Evolutionary conservation across 2,329 filamentous ascomycete genomes (phyloP).

Genomic region (Volutella citrinella): DNA sequence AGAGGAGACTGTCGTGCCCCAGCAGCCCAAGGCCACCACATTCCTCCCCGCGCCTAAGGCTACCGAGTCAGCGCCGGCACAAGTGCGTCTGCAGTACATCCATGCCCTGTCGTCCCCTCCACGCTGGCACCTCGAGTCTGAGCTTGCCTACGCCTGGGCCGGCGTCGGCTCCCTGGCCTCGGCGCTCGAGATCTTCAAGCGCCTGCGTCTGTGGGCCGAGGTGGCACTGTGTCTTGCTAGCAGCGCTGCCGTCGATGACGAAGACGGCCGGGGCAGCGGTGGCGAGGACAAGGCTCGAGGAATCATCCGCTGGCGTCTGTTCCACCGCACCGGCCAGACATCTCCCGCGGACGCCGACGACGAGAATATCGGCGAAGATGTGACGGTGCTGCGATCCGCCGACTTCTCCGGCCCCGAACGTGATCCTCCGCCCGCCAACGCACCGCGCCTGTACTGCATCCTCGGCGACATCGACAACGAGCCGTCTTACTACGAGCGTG

Average conservation of each 20-base stretch:
- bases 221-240: slow-evolving; percentile 83
- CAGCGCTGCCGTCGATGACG: slow-evolving; percentile 55
- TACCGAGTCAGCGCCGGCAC: slow-evolving; percentile 73
- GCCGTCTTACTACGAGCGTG: slow-evolving; percentile 72
- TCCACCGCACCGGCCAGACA: slow-evolving; percentile 53
- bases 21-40: slow-evolving; percentile 55
- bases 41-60: slow-evolving; percentile 78
- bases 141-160: slow-evolving; percentile 91
- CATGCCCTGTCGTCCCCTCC: slow-evolving; percentile 81
- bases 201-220: slow-evolving; percentile 91
- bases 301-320: slow-evolving; percentile 76
- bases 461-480: slow-evolving; percentile 84
- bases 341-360: slow-evolving; percentile 43
- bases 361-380: slow-evolving; percentile 48
- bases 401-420: slow-evolving; percentile 60
- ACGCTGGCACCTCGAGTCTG: slow-evolving; percentile 90
- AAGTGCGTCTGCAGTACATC: slow-evolving; percentile 76
- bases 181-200: slow-evolving; percentile 92
- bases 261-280: slow-evolving; percentile 50
- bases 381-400: slow-evolving; percentile 52
- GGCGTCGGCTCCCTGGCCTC: slow-evolving; percentile 82
- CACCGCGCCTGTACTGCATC: slow-evolving; percentile 87
- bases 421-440: slow-evolving; percentile 72
- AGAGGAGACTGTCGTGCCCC: slow-evolving; percentile 24
- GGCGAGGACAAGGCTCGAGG: slow-evolving; percentile 77